Evolutionary conservation across 148 eudicot genomes (phyloP).

Genomic region (Heliosperma pusillum): DNA sequence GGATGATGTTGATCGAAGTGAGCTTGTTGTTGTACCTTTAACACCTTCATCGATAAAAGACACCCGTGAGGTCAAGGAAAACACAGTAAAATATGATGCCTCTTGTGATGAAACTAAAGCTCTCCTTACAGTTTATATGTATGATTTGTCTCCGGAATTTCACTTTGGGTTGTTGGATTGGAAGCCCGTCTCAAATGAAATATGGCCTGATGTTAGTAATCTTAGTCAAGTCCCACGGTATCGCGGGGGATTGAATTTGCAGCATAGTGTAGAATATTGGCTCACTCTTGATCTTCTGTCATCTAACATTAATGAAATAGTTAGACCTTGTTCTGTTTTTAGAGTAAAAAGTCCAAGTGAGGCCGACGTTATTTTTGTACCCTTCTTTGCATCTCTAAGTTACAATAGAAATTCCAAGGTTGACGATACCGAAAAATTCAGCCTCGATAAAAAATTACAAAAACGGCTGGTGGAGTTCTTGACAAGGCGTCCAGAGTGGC

Average conservation of each 20-base stretch:
- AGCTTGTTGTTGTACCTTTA: conserved; percentile 1
- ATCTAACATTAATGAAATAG: conserved; percentile 41
- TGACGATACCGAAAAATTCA: conserved; percentile 40
- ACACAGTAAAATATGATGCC: not conserved
- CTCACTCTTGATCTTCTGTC: conserved; percentile 95
- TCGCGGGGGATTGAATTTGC: conserved; percentile 92
- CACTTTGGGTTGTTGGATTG: conserved; percentile 88
- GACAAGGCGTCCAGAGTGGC: conserved; percentile 66
- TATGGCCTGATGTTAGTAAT: conserved; percentile 67
- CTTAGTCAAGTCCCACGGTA: conserved; percentile 52
- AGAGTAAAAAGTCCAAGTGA: conserved; percentile 64
- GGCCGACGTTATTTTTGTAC: conserved; percentile 79
- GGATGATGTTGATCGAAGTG: conserved; percentile 3
- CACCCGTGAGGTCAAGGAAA: conserved; percentile 10
- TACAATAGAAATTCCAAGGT: conserved; percentile 74
- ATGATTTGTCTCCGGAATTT: conserved; percentile 71
- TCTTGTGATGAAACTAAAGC: conserved; percentile 41
- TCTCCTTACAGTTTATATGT: conserved; percentile 72
- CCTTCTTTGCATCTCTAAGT: conserved; percentile 84
- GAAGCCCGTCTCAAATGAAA: conserved; percentile 44
- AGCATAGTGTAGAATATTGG: conserved; percentile 93
- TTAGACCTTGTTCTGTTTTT: conserved; percentile 64
- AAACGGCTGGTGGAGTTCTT: conserved; percentile 56
- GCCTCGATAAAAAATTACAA: conserved; percentile 58
- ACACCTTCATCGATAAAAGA: conserved; percentile 12